phyloP scores from a whole-genome alignment of 2,329 filamentous ascomycete genomes.

The Capronia americana region DNA sequence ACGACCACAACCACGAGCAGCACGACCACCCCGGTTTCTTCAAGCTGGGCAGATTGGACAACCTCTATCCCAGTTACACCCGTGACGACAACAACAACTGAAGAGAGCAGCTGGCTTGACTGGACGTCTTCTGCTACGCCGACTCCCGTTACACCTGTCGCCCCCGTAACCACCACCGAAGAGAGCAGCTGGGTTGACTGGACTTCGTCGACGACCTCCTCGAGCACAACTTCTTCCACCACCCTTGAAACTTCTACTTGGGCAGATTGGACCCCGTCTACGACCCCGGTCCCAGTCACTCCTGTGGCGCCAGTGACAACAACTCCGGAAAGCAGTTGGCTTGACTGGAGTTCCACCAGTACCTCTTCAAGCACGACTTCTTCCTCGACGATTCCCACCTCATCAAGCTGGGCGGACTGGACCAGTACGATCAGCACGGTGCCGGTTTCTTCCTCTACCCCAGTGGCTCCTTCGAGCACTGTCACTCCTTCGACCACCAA shows the following conservation, averaged over 20 bases:
- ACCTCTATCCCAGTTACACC: background rate
- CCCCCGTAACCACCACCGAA: background rate
- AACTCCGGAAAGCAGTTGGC: slow-evolving; percentile 8
- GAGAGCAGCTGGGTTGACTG: slow-evolving; percentile 5
- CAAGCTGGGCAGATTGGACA: slow-evolving; percentile 8
- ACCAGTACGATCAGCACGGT: slow-evolving; percentile 4
- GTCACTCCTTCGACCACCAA: background rate
- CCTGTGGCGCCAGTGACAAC: background rate
- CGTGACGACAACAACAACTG: background rate
- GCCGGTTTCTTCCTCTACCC: background rate
- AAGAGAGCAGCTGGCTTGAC: slow-evolving; percentile 4
- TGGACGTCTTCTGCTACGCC: background rate
- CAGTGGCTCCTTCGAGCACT: background rate
- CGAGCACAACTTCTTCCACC: background rate
- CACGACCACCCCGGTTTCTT: background rate
- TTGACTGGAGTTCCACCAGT: slow-evolving; percentile 8
- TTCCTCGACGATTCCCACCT: background rate
- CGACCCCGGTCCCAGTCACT: background rate
- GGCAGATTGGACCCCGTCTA: background rate
- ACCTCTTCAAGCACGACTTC: slow-evolving; percentile 3
- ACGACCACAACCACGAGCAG: background rate
- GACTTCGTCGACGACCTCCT: background rate
- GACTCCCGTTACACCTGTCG: background rate
- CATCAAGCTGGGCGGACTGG: slow-evolving; percentile 14
- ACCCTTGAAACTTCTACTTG: background rate